These are phyloP conservation scores for Plasmodium sp. DNA, from an alignment of 169 alveolate genomes.

Conservation along the genomic window DNA sequence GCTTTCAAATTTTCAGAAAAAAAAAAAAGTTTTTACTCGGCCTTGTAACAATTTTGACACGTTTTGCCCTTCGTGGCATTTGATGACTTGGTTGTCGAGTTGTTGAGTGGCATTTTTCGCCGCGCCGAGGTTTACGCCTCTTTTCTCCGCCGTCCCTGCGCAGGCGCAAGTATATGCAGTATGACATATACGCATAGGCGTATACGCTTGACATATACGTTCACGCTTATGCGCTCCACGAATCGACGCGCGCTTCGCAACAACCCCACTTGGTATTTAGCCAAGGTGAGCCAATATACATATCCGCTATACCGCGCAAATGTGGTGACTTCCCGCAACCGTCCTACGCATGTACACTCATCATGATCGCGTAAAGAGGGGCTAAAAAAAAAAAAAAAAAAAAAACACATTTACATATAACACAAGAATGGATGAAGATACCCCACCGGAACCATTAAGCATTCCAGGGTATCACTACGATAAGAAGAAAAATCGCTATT, in stretches of 20 bases:
- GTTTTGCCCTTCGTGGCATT: background rate
- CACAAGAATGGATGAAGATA: slow-evolving; percentile 14
- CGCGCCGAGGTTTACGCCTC: background rate
- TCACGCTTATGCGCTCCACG: background rate
- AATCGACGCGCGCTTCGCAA: background rate
- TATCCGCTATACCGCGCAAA: background rate
- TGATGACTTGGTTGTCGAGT: background rate
- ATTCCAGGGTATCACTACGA: slow-evolving; percentile 67
- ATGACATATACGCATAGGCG: background rate
- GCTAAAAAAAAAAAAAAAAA: slow-evolving; percentile 2
- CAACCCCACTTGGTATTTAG: background rate
- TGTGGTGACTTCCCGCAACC: background rate
- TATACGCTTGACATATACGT: background rate
- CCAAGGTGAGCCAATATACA: background rate
- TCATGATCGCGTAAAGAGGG: background rate
- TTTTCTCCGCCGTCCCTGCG: background rate
- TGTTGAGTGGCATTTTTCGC: background rate
- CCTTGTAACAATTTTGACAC: background rate
- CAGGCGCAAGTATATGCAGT: background rate
- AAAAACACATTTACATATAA: background rate
- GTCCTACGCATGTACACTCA: background rate
- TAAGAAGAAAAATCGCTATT: slow-evolving; percentile 68
- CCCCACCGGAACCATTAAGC: background rate
- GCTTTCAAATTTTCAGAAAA: background rate
- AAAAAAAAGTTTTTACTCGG: background rate